Evolutionary conservation across 805 yeast species (phyloP), one percentile per base, ranked within the genome.

Genomic region (Saccharomycopsis malanga): DNA sequence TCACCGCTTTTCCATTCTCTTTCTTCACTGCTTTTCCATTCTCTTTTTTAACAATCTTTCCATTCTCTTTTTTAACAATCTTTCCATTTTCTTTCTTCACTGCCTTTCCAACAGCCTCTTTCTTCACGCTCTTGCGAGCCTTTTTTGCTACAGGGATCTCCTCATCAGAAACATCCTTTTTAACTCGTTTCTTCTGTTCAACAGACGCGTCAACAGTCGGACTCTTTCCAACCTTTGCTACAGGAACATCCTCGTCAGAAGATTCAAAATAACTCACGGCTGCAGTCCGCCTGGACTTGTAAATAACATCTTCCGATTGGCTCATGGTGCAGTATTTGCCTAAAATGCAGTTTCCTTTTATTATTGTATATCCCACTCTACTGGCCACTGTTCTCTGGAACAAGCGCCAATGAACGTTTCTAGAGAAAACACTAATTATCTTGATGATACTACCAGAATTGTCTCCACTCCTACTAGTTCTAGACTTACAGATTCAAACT

Each of bases 301-400:
- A 62, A 15, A 63, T 47, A 37, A 61, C 67, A 38, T 62, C 66
- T n/a, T 65, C 69, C 3, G 60, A 61, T 4, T 61, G 60, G 15
- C 30, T 27, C 30, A 27, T 27, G 7, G 30, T 27, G n/a, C n/a
- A n/a, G n/a, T n/a, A n/a, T n/a, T n/a, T n/a, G n/a, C n/a, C n/a
- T n/a, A n/a, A n/a, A n/a, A n/a, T n/a, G n/a, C n/a, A n/a, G n/a
- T n/a, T n/a, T n/a, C n/a, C n/a, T n/a, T n/a, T n/a, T n/a, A n/a
- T n/a, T n/a, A n/a, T n/a, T n/a, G n/a, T n/a, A n/a, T n/a, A n/a
- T n/a, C n/a, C n/a, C n/a, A n/a, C n/a, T n/a, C n/a, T n/a, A n/a
- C n/a, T n/a, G n/a, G n/a, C n/a, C n/a, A n/a, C n/a, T n/a, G n/a
- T n/a, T n/a, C n/a, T n/a, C n/a, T n/a, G n/a, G n/a, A n/a, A n/a